Evolutionary conservation across 2,329 filamentous ascomycete species (phyloP).

Genomic region (Mycosphaerelloides madeirae): DNA sequence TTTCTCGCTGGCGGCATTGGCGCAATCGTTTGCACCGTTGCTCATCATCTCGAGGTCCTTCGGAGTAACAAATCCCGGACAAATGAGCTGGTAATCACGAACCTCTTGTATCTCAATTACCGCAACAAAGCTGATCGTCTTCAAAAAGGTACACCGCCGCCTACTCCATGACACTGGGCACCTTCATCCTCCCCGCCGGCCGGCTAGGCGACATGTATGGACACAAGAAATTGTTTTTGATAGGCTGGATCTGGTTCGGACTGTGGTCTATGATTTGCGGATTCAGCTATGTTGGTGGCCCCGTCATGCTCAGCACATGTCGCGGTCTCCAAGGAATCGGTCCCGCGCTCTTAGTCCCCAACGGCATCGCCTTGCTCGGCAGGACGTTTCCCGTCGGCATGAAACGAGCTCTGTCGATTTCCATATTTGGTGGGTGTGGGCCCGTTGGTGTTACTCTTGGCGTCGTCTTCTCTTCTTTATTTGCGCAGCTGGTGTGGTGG

Average conservation of each 20-base stretch:
- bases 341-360: constrained; percentile 34
- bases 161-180: constrained; percentile 39
- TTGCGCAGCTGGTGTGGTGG: constrained; percentile 31
- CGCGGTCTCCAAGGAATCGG: constrained; percentile 39
- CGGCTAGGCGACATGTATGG: constrained; percentile 41
- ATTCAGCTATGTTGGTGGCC: constrained; percentile 32
- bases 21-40: constrained; percentile 10
- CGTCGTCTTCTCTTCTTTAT: constrained; percentile 29
- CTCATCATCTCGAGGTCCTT: constrained; percentile 31
- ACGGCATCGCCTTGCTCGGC: constrained; percentile 35
- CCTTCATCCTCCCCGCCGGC: constrained; percentile 42
- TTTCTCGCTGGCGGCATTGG: constrained; percentile 11
- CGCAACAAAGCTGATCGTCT: constrained; percentile 38
- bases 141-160: constrained; percentile 35
- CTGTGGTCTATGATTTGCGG: constrained; percentile 37
- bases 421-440: constrained; percentile 33
- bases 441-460: constrained; percentile 32
- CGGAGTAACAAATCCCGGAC: constrained; percentile 35
- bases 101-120: constrained; percentile 15
- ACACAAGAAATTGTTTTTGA: constrained; percentile 36
- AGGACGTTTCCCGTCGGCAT: constrained; percentile 29
- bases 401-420: constrained; percentile 35
- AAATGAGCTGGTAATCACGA: constrained; percentile 38
- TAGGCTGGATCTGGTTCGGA: constrained; percentile 37
- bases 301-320: constrained; percentile 32